Base-by-base conservation (phyloP, 2,329 filamentous ascomycete species). In the Pseudofabraea citricarpa region DNA sequence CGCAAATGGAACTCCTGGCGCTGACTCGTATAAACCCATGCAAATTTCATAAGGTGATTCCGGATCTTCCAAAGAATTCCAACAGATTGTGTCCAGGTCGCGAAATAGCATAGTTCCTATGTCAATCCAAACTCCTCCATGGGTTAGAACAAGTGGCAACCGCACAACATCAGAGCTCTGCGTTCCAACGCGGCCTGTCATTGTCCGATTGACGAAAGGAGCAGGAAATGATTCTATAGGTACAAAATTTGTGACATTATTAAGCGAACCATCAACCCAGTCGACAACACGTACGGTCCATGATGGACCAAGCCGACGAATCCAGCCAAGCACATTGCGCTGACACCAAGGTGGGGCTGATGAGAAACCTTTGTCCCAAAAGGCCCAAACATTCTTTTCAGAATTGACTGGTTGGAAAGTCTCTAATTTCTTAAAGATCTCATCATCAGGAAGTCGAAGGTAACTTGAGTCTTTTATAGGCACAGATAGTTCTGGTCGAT, bases 141-240 rank as follows among this genome's bases (percentile, higher is more conserved):
- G 60, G 6, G 63, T 51, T 41, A 61, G 66, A 2, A 73, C 44
- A 3, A 68, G 52, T 0, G 68, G 61, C 0, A 71, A 59, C 1
- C 73, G 66, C 5, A 75, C 56, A 1, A 75, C 59, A 41, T 77
- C 74, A 3, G 69, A 68, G 1, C 62, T 64, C 47, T 77, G 73
- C 1, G 62, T 63, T 1, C 66, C 71, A 1, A 62, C 57, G 41
- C 65, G 64, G 0, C 72, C 71, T 10, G 64, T 60, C 67, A 74
- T 74, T 0, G 60, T 66, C 23, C 62, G 54, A 9, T 68, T 60
- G 20, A 69, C 63, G 43, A 73, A 69, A 0, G 65, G 54, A 12
- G 67, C 62, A 0, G 71, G 63, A 27, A 71, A 60, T 27, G 64
- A 51, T 1, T 61, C 57, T 1, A 55, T 40, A 6, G 63, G 48